phyloP scores from a whole-genome alignment of 768 basidiomycete genomes.

The Termitomyces sp. region DNA sequence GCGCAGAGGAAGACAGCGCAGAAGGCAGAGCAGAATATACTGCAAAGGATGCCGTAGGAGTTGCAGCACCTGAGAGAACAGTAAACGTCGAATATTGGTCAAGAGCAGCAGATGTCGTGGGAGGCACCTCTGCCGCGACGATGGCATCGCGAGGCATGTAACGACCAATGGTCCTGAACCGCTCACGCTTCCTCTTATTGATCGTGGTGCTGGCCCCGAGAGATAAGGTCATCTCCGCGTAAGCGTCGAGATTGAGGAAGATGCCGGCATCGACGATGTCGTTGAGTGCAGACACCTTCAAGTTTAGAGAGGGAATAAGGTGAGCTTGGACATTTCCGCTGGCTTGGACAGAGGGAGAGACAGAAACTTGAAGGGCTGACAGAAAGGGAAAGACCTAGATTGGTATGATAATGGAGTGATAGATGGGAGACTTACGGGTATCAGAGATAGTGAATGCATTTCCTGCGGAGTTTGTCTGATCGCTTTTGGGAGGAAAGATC shows the following conservation, averaged over 20 bases:
- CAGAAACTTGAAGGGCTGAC: slow-evolving; percentile 36
- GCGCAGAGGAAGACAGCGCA: background rate
- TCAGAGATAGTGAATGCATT: slow-evolving; percentile 31
- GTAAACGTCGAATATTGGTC: background rate
- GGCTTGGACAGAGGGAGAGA: slow-evolving; percentile 32
- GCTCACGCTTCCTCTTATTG: slow-evolving; percentile 4
- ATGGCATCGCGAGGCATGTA: background rate
- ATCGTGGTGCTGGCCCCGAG: slow-evolving; percentile 16
- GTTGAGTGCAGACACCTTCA: slow-evolving; percentile 38
- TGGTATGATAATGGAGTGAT: background rate
- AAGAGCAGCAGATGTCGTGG: background rate
- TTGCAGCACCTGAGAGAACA: background rate
- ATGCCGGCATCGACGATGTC: slow-evolving; percentile 30
- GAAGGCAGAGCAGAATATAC: background rate
- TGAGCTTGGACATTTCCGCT: slow-evolving; percentile 40
- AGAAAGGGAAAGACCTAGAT: background rate
- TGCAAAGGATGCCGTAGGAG: background rate
- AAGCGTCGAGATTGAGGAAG: slow-evolving; percentile 38
- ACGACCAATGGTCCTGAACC: background rate
- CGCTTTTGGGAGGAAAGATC: slow-evolving; percentile 35
- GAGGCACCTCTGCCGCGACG: background rate
- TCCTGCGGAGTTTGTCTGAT: slow-evolving; percentile 9
- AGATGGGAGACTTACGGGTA: slow-evolving; percentile 31
- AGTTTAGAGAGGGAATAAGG: slow-evolving; percentile 41
- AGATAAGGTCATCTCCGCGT: slow-evolving; percentile 23